Conservation (phyloP, 164 flowering plant species). For the Echeveria elegans region DNA sequence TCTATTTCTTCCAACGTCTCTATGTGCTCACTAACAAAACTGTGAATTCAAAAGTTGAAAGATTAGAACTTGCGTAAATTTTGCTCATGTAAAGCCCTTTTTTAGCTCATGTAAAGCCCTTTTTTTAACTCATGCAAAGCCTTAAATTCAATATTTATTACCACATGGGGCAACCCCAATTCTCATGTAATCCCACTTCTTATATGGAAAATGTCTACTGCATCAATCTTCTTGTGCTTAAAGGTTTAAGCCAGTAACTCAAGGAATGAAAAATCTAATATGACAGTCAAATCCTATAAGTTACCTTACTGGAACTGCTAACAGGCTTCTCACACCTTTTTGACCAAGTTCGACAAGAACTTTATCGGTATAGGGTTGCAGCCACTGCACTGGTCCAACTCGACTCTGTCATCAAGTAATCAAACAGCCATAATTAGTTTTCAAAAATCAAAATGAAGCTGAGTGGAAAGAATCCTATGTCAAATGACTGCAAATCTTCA, state of each 20-base stretch:
- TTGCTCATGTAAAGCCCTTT: too few species aligned
- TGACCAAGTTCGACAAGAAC: slow-evolving; percentile 93
- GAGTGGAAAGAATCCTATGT: too few species aligned
- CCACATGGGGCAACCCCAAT: too few species aligned
- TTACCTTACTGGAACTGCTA: slow-evolving; percentile 91
- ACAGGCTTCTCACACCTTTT: slow-evolving; percentile 81
- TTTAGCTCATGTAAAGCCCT: too few species aligned
- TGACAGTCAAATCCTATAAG: too few species aligned
- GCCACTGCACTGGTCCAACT: slow-evolving; percentile 97
- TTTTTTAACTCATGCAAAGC: too few species aligned
- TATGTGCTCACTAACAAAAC: slow-evolving; percentile 99
- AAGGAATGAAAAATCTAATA: neutral
- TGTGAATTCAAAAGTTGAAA: slow-evolving; percentile 21
- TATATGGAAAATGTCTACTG: too few species aligned
- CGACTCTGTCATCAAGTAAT: slow-evolving; percentile 81
- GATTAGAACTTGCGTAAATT: neutral
- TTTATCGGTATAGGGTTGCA: slow-evolving; percentile 96
- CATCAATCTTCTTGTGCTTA: slow-evolving; percentile 6
- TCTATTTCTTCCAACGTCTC: slow-evolving; percentile 98
- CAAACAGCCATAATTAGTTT: neutral
- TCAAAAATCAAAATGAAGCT: too few species aligned
- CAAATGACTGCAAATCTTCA: too few species aligned
- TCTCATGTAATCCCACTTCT: neutral
- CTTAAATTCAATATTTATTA: too few species aligned
- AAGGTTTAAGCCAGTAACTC: neutral